Conservation (phyloP, 1,284 basidiomycete species). For the Wolfiporia cocos region DNA sequence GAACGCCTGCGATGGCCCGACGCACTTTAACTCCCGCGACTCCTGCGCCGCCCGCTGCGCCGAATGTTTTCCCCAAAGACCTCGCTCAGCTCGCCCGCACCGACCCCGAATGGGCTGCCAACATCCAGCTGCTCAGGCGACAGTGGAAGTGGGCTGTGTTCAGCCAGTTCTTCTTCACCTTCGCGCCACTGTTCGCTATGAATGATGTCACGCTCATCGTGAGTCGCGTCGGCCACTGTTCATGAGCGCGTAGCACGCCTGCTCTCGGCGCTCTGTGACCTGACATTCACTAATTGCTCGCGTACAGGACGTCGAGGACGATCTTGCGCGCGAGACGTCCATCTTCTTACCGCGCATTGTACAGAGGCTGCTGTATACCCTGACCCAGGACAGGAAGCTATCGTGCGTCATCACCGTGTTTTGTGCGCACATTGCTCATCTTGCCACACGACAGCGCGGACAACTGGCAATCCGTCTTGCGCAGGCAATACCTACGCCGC, state of each 20-base stretch:
- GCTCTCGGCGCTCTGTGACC: too few species aligned
- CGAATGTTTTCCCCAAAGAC: conserved; percentile 21
- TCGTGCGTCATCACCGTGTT: conserved; percentile 42
- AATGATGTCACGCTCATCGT: conserved; percentile 59
- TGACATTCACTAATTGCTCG: conserved; percentile 13
- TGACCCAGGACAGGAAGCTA: conserved; percentile 78
- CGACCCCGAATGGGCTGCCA: conserved; percentile 30
- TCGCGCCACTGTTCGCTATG: conserved; percentile 58
- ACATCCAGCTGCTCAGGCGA: conserved; percentile 43
- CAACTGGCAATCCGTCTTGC: conserved; percentile 70
- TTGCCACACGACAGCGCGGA: conserved; percentile 42
- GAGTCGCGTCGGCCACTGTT: too few species aligned
- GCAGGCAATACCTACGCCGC: conserved; percentile 66
- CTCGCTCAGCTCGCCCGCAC: conserved; percentile 14
- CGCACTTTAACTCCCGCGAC: conserved; percentile 25
- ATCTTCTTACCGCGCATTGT: conserved; percentile 66
- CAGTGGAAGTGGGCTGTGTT: conserved; percentile 85
- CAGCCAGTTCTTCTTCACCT: conserved; percentile 77
- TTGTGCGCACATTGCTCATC: conserved; percentile 10
- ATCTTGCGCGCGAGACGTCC: conserved; percentile 55
- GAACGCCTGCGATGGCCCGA: conserved; percentile 29
- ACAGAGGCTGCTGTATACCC: conserved; percentile 60
- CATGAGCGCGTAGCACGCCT: too few species aligned
- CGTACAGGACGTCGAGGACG: conserved; percentile 68
- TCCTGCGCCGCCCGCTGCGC: conserved; percentile 18